Evolutionary conservation across 2,329 filamentous ascomycete species (phyloP), one percentile per base, ranked within the genome.

Genomic region (Raffaelea deltoideospora): DNA sequence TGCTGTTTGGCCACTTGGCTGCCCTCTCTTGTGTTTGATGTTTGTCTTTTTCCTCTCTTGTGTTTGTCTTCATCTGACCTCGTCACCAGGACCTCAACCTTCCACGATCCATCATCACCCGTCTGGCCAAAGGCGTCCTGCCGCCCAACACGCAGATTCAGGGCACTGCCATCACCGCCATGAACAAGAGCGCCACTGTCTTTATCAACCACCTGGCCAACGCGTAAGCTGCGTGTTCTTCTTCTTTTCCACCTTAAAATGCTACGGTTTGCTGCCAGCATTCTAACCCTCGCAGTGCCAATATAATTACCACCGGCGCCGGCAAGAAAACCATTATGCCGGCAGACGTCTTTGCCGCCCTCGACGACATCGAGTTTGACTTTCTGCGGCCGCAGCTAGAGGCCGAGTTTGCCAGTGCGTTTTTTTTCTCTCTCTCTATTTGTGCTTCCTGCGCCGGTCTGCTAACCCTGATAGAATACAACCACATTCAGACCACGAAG

Each of bases 71-170:
- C 30, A 9, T 14, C 18, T 36, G 18, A 26, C 10, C 31, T 18
- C 3, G 21, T 28, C 11, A 4, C 4, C 33, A 82, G 76, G 82
- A 88, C 51, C 69, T 87, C 39, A 76, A 67, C 42, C 65, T 90
- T 13, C 83, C 83, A 23, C 85, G 83, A 51, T 85, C 80, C 7
- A 85, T 88, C 57, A 77, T 88, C 45, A 80, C 79, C 37, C 69
- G 82, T 37, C 66, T 90, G 24, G 79, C 81, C 29, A 88, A 88
- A 59, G 79, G 80, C 29, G 80, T 84, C 6, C 62, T 90, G 5
- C 82, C 83, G 1, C 67, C 80, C 6, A 86, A 86, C 52, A 87
- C 82, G 5, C 79, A 85, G 56, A 82, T 88, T 34, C 81, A 88
- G 53, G 82, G 77, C 50, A 85, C 86, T 59, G 83, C 83, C 30